Evolutionary conservation across 441 rosid species (phyloP).

Genomic region (Gossypium schwendimanii): DNA sequence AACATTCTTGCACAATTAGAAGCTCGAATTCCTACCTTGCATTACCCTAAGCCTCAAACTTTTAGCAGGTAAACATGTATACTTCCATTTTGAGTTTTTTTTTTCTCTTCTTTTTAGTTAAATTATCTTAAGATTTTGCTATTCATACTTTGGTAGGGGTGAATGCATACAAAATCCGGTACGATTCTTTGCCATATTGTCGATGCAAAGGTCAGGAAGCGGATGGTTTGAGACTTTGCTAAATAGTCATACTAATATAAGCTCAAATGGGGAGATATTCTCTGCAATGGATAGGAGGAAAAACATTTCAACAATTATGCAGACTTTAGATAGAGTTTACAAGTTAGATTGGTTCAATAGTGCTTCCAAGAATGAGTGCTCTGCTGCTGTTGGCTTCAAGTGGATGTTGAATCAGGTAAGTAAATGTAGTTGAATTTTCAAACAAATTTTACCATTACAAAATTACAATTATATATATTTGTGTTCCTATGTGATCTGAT

Average conservation of each 20-base stretch:
- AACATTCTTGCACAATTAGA: conserved; percentile 4
- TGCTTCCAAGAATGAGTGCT: conserved; percentile 91
- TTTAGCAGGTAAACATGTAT: conserved; percentile 52
- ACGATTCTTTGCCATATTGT: conserved; percentile 70
- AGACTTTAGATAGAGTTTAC: conserved; percentile 69
- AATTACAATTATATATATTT: not conserved
- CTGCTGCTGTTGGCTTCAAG: conserved; percentile 93
- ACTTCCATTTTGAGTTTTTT: not conserved
- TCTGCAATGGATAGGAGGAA: conserved; percentile 51
- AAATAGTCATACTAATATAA: conserved; percentile 77
- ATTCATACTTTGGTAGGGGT: conserved; percentile 32
- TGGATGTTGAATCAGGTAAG: conserved; percentile 98
- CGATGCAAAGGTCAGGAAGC: conserved; percentile 96
- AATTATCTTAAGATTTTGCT: not conserved
- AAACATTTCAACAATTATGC: conserved; percentile 52
- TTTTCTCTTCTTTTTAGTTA: not conserved
- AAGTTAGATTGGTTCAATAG: conserved; percentile 83
- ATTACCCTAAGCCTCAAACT: conserved; percentile 74
- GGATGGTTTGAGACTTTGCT: conserved; percentile 95
- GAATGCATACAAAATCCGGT: conserved; percentile 79
- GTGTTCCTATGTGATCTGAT: not conserved
- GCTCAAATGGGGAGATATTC: conserved; percentile 93
- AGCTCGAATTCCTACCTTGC: conserved; percentile 34
- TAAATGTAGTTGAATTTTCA: conserved; percentile 4
- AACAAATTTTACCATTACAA: not conserved